Conservation (phyloP, 2,329 filamentous ascomycete species). For the Purpureocillium takamizusanense region DNA sequence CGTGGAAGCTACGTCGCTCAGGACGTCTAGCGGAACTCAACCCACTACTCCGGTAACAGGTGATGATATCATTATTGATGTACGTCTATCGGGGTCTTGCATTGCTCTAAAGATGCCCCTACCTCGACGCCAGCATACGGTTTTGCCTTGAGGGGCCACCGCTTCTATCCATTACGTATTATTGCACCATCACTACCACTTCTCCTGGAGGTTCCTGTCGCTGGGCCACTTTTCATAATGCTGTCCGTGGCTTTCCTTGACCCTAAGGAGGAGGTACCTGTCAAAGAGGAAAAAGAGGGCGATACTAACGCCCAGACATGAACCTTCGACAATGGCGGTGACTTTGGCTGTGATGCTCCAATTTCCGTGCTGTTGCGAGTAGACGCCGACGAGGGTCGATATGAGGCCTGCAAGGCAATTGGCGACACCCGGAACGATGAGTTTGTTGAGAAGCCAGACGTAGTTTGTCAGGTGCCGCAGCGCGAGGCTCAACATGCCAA, state of each 20-base stretch:
- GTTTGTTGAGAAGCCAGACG: conserved; percentile 42
- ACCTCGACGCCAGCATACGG: background rate
- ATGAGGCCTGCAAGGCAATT: conserved; percentile 41
- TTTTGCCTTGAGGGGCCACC: too few species aligned
- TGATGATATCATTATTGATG: background rate
- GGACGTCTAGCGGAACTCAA: conserved; percentile 17
- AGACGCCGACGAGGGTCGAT: conserved; percentile 39
- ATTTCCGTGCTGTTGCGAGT: conserved; percentile 33
- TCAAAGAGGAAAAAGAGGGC: conserved; percentile 21
- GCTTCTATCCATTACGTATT: too few species aligned
- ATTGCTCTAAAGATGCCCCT: too few species aligned
- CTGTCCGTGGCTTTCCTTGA: conserved; percentile 18
- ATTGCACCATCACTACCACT: conserved; percentile 2
- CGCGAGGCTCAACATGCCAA: conserved; percentile 32
- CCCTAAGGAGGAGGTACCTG: conserved; percentile 17
- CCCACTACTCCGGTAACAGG: conserved; percentile 18
- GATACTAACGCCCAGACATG: conserved; percentile 14
- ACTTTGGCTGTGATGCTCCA: conserved; percentile 32
- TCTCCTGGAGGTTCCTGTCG: background rate
- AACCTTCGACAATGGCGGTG: conserved; percentile 25
- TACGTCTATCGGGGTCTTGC: too few species aligned
- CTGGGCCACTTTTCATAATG: conserved; percentile 12
- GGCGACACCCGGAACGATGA: conserved; percentile 35
- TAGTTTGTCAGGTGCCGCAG: conserved; percentile 37
- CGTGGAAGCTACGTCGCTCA: conserved; percentile 20